Percentiles rank a stretch among this genome's conserved stretches.
Conservation (phyloP, 2,329 filamentous ascomycete genomes). For the Boeremia exigua region DNA sequence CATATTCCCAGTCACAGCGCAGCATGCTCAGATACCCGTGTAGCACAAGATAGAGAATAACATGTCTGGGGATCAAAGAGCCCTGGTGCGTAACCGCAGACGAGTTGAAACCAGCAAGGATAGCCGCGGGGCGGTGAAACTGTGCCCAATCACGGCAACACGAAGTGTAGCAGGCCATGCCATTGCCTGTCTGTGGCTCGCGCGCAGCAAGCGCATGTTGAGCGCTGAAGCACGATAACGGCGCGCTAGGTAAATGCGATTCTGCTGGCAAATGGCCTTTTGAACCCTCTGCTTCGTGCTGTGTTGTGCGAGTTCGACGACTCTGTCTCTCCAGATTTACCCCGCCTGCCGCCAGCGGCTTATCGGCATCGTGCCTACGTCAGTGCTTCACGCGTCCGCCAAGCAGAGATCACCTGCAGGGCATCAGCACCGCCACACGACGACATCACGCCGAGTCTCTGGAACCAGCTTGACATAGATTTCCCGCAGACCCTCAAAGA, state of each 20-base stretch:
- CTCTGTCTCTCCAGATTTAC: conserved; percentile 13
- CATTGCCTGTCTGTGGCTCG: conserved; percentile 31
- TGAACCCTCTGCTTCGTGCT: background rate
- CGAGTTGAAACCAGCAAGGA: conserved; percentile 21
- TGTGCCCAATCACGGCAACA: conserved; percentile 35
- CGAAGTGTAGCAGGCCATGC: conserved; percentile 31
- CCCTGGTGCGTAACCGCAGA: conserved; percentile 13
- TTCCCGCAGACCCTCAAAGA: background rate
- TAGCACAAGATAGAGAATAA: conserved; percentile 14
- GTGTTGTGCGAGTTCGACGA: conserved; percentile 7
- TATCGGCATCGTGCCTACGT: conserved; percentile 34
- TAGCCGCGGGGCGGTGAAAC: conserved; percentile 28
- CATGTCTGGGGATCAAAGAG: background rate
- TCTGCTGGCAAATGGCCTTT: conserved; percentile 12
- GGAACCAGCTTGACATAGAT: conserved; percentile 6
- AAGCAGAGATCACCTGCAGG: conserved; percentile 17
- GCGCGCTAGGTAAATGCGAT: conserved; percentile 26
- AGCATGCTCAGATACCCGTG: background rate
- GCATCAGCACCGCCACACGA: conserved; percentile 23
- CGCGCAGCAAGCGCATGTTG: conserved; percentile 29
- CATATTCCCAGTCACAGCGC: background rate
- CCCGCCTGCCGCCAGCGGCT: conserved; percentile 20
- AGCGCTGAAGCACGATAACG: conserved; percentile 25
- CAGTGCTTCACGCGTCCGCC: conserved; percentile 25
- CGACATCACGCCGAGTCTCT: conserved; percentile 15